Base-by-base conservation (phyloP, 306 rosid genomes). In the Delonix regia region DNA sequence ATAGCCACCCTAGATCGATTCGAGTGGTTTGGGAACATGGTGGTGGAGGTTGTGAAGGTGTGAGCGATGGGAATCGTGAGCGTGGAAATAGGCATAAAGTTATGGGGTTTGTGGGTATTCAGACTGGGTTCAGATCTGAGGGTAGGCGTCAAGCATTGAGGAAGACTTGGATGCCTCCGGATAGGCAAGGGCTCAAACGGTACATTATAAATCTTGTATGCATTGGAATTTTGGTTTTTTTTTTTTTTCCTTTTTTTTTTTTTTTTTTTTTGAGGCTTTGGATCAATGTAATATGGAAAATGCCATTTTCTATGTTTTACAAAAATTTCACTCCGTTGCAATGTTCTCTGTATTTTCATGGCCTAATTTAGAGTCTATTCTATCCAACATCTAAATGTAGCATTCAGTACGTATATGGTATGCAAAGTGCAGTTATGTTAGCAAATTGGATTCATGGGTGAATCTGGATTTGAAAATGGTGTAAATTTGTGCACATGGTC, bases 21-120 rank as follows among this genome's bases (percentile, higher is more conserved):
- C 72, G 78, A 47, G 93, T 91, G 25, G 84, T 86, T 11, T 89
- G 96, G 96, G 93, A 91, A 75, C 80, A 16, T 14, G 59, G 64
- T 15, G 45, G 79, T 19, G 69, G 74, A 6, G 33, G 64, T 12
- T 3, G 64, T 44, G 33, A 21, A 33, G 33, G 41, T 9, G 25
- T 5, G 6, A 28, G 24, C 39, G 24, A 2, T 71, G 68, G 48
- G 69, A 63, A 42, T 61, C 75, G 68, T 2, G 65, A 44, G 39
- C 69, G 42, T 70, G 74, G 21, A 44, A 78, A 16, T 18, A 73
- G 91, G 71, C 88, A 71, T 13, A 87, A 86, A 72, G 93, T 89
- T 11, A 87, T 88, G 93, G 96, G 93, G 8, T 91, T 91, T 68
- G 96, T 89, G 12, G 96, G 96, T 38, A 91, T 91, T 71, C 91